Base-by-base conservation (phyloP, 768 basidiomycete genomes). In the Rhizopogon vesiculosus region DNA sequence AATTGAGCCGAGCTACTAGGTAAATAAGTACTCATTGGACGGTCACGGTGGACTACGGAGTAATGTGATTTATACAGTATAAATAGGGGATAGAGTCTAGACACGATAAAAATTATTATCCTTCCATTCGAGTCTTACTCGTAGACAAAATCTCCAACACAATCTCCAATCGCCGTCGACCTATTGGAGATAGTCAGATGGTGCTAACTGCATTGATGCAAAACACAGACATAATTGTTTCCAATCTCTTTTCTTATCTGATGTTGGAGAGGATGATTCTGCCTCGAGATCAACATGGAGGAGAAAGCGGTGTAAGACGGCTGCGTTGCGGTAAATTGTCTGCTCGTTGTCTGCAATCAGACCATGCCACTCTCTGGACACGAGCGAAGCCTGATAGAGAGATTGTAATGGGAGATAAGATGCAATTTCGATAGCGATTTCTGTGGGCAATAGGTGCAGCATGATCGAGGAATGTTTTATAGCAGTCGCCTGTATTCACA, bases 301-400 rank as follows among this genome's bases (percentile, higher is more conserved):
- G 18, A 77, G 65, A 63, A 79, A 84, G 28, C 71, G 72, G 59
- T 86, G 83, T 13, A 78, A 62, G 46, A 75, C 56, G 0, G 87
- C 83, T 6, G 81, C 83, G 25, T 78, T 72, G 57, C 76, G 82
- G 63, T 83, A 89, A 18, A 91, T 73, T 2, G 72, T 61, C 2
- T 66, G 65, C 61, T 82, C 74, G 61, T 91, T 79, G 13, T 57
- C 57, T 7, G 66, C 43, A 40, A 86, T 61, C 56, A 89, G 77
- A 16, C 65, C 42, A 40, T 75, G 67, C 80, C 82, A 85, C 18
- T 64, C 59, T 35, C 63, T 77, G n/a, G 76, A 83, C 1, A 79
- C 66, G 3, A 69, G 66, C 5, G 56, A 57, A 5, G 80, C 44
- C 2, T 63, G 60, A 39, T 64, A 61, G 5, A 89, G 61, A 0